Conservation (phyloP, 2,329 filamentous ascomycete species). For the Daldinia sp. region DNA sequence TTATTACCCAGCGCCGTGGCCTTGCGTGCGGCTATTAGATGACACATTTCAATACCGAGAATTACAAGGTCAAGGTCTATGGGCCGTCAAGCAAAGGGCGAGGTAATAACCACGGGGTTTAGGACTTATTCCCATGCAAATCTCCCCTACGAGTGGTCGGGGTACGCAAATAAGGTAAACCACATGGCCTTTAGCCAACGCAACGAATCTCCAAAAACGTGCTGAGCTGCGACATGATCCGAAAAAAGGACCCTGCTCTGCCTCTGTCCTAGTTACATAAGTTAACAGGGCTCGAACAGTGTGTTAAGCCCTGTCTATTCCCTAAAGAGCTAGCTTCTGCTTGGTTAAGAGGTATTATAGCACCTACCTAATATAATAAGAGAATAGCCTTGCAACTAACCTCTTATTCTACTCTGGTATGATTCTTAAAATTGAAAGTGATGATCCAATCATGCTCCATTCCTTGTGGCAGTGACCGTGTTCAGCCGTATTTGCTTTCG, state of each 20-base stretch:
- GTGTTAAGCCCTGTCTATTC: background rate
- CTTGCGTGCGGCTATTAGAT: background rate
- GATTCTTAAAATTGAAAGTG: too few relatives aligned
- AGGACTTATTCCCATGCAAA: conserved; percentile 1
- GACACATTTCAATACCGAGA: background rate
- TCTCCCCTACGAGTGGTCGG: conserved; percentile 22
- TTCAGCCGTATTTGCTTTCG: conserved; percentile 1
- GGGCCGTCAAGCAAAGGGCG: conserved; percentile 11
- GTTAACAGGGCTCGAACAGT: too few relatives aligned
- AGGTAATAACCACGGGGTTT: conserved; percentile 5
- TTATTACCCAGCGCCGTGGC: background rate
- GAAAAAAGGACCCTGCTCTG: conserved; percentile 6
- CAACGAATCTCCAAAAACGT: conserved; percentile 19
- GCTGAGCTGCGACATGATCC: conserved; percentile 28
- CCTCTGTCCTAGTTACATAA: background rate
- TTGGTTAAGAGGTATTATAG: background rate
- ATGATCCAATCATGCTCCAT: too few relatives aligned
- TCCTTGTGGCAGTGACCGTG: background rate
- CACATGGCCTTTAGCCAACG: conserved; percentile 9
- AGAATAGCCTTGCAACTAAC: background rate
- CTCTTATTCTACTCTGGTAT: background rate
- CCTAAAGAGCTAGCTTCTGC: background rate
- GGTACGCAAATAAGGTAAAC: conserved; percentile 21
- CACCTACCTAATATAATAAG: too few relatives aligned
- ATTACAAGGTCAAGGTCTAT: conserved; percentile 1